Conservation (phyloP, 176 grass and related monocot species). For the Musa itinerans region DNA sequence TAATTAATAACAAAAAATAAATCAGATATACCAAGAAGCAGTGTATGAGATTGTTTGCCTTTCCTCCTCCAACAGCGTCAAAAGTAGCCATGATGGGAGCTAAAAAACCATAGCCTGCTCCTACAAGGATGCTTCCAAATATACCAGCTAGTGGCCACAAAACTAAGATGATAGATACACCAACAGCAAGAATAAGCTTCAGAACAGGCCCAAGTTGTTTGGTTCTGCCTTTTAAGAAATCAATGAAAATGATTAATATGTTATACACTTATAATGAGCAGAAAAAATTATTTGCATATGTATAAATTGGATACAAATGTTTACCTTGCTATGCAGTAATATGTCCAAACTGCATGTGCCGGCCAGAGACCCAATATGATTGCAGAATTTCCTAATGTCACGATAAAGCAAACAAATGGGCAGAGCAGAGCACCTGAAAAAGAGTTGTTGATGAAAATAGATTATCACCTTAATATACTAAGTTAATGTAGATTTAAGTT, state of each 20-base stretch:
- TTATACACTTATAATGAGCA: constrained; percentile 12
- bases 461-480: not conserved
- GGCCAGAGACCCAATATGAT: constrained; percentile 93
- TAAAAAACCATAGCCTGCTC: constrained; percentile 77
- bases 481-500: not conserved
- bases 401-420: constrained; percentile 72
- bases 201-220: constrained; percentile 78
- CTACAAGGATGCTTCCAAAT: constrained; percentile 51
- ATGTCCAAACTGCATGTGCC: constrained; percentile 77
- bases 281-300: not conserved
- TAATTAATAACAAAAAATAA: constrained; percentile 7
- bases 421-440: constrained; percentile 64
- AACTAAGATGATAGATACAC: constrained; percentile 43
- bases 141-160: constrained; percentile 66
- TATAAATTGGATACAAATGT: constrained; percentile 12
- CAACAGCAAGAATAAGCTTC: constrained; percentile 69
- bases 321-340: constrained; percentile 84
- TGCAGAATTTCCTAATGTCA: constrained; percentile 78
- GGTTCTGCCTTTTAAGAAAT: constrained; percentile 62
- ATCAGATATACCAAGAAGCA: constrained; percentile 66
- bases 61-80: constrained; percentile 88
- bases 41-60: constrained; percentile 60
- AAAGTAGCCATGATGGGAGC: constrained; percentile 85
- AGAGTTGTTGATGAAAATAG: not conserved
- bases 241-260: constrained; percentile 22